Evolutionary conservation across 2,329 filamentous ascomycete genomes (phyloP), one percentile per base, ranked within the genome.

Genomic region (Chaetomiaceae sp.): DNA sequence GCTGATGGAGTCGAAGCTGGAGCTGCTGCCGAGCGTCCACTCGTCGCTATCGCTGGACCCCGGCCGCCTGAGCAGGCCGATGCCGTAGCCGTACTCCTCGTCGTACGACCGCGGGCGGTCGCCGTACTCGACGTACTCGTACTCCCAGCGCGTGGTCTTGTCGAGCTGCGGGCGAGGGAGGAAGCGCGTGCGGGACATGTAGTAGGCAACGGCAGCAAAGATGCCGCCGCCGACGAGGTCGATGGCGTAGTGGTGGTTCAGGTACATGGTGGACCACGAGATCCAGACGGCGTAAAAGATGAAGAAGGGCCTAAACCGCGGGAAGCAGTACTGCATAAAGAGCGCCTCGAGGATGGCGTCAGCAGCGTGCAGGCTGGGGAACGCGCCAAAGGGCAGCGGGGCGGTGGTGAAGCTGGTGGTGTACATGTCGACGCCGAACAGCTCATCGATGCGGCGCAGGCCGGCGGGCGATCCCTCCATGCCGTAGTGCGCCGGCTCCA

Each of bases 211-310:
- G 12, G 85, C 85, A 20, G 89, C 86, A 53, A 89, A 75, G 54
- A 96, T 75, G 66, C 86, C 89, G 60, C 92, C 92, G 31, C 73
- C 89, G 21, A 96, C 89, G 44, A 97, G 76, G 68, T 97, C 92
- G 35, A 97, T 87, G 27, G 91, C 92, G 66, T 97, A 97, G 73
- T 97, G 92, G 70, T 97, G 92, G 63, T 89, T 95, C 46, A 97
- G 81, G 66, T 97, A 96, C 89, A 97, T 96, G 60, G 92, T 97
- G 12, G 91, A 87, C 90, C 92, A 97, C 88, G 90, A 96, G 63
- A 96, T 84, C 92, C 92, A 96, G 65, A 87, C 79, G 39, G 87
- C 86, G 69, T 96, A 97, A 57, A 80, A 76, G 57, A 91, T 79
- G 70, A 95, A 95, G 47, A 93, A 70, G 12, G 85, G 82, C 59